These are phyloP conservation scores for Podospora pseudopauciseta DNA, from an alignment of 495 filamentous ascomycete species.

Conservation along the genomic window DNA sequence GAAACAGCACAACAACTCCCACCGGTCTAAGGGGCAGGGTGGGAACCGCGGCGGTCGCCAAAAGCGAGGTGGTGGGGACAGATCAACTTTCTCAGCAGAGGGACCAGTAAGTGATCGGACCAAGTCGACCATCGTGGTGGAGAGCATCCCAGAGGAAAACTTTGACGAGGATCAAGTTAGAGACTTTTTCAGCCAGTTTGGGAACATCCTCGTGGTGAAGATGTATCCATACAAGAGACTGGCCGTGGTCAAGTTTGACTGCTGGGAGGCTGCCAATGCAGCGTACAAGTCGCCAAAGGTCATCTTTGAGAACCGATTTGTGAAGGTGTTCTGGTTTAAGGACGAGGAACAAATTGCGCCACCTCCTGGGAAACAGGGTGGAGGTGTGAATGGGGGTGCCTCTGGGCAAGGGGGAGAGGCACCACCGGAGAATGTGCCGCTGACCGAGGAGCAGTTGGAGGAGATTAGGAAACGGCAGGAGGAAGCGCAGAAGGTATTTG, in stretches of 20 bases:
- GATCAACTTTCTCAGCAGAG: constrained; percentile 63
- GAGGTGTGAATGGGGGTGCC: constrained; percentile 20
- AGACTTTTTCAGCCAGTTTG: constrained; percentile 82
- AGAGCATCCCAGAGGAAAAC: constrained; percentile 87
- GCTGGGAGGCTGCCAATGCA: constrained; percentile 66
- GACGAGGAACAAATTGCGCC: constrained; percentile 42
- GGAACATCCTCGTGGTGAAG: constrained; percentile 65
- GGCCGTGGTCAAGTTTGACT: constrained; percentile 76
- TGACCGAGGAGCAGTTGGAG: constrained; percentile 65
- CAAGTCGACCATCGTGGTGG: constrained; percentile 80
- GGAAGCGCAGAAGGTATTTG: constrained; percentile 73
- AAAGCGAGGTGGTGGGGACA: constrained; percentile 36
- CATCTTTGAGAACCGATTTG: constrained; percentile 95
- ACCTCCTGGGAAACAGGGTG: constrained; percentile 18
- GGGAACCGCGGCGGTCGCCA: constrained; percentile 21
- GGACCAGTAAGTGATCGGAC: constrained; percentile 71
- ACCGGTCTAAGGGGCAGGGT: constrained; percentile 12
- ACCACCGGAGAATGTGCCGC: constrained; percentile 21
- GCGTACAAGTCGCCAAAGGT: constrained; percentile 90
- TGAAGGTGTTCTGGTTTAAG: constrained; percentile 96
- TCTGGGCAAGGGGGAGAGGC: constrained; percentile 19
- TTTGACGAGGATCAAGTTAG: constrained; percentile 71
- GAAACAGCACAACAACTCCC: constrained; percentile 8
- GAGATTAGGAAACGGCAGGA: constrained; percentile 73
- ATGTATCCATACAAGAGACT: constrained; percentile 75